Evolutionary conservation across 768 basidiomycete genomes (phyloP), one percentile per base, ranked within the genome.

Genomic region (Suillus clintonianus): DNA sequence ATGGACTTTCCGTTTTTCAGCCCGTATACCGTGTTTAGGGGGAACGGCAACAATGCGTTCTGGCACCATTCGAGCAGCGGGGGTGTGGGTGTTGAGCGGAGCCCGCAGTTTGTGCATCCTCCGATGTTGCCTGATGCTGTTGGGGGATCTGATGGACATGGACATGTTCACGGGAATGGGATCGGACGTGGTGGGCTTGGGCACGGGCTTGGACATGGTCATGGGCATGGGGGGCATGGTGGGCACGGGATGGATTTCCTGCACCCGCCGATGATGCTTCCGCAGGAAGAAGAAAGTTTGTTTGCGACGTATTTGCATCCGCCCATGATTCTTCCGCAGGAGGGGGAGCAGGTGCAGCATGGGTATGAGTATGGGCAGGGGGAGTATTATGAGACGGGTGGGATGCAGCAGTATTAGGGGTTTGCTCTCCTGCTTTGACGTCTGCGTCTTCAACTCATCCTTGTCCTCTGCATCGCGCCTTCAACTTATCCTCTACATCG

Each of bases 11-110:
- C 89, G 0, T 91, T 86, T 17, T 88, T 83, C 70, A 79, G 86
- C 19, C 77, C 79, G 8, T 80, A 84, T 45, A 82, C 81, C n/a
- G 80, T 83, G 5, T 76, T 87, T 34, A 78, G 87, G 17, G 86
- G 85, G 6, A 84, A 83, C 6, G 83, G 82, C 0, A 87, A 84
- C 65, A 84, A 76, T 36, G 65, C 88, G 9, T 89, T 90, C 69
- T 92, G 90, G 90, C 91, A 93, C 74, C 90, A 91, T 3, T 88
- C 90, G 11, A 89, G 89, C 84, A 81, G 89, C 67, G 89, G 89
- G 83, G 81, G 89, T 67, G 79, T n/a, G n/a, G n/a, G 85, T 5
- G 84, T 86, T 66, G 83, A 83, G 32, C 78, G 82, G 61, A 87
- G 87, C 4, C 85, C 85, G 1, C 80, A 83, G 22, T 72, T 86